Conservation (phyloP, 352 stramenopile genomes). For the Phytopythium montanum region DNA sequence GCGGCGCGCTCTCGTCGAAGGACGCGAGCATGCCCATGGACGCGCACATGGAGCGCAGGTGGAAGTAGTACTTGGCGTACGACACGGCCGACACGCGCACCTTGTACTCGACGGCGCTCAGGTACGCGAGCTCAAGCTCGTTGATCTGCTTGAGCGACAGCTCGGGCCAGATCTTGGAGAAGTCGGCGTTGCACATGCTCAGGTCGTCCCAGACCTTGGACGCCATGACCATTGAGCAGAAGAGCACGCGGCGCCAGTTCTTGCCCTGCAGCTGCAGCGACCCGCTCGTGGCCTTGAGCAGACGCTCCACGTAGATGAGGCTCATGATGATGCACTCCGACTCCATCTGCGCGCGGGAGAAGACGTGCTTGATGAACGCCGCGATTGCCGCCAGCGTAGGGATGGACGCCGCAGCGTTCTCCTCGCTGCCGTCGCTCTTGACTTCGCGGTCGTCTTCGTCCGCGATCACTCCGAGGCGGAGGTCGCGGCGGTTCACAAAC, state of each 20-base stretch:
- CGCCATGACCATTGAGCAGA: conserved; percentile 95
- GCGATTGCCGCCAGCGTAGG: conserved; percentile 89
- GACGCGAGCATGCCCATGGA: conserved; percentile 78
- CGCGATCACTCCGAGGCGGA: conserved; percentile 21
- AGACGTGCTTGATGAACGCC: conserved; percentile 93
- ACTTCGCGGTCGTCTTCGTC: conserved; percentile 12
- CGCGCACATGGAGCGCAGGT: conserved; percentile 93
- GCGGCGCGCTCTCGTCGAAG: conserved; percentile 71
- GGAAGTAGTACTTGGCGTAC: conserved; percentile 96
- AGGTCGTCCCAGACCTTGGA: conserved; percentile 98
- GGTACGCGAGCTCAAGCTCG: conserved; percentile 92
- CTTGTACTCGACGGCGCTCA: conserved; percentile 89
- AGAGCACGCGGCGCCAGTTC: conserved; percentile 95
- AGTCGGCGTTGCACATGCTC: conserved; percentile 97
- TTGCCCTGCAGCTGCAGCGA: conserved; percentile 64
- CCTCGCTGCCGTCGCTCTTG: conserved; percentile 5
- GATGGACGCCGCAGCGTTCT: conserved; percentile 37
- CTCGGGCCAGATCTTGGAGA: conserved; percentile 91
- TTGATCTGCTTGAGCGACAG: conserved; percentile 94
- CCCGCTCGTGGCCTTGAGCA: conserved; percentile 90
- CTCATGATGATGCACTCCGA: conserved; percentile 97
- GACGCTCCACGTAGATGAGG: conserved; percentile 96
- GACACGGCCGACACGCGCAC: conserved; percentile 84
- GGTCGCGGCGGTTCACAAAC: conserved; percentile 60
- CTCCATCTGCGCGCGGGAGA: conserved; percentile 90